phyloP scores from a whole-genome alignment of 805 yeast species.

The Zygosaccharomyces kombuchaensis region DNA sequence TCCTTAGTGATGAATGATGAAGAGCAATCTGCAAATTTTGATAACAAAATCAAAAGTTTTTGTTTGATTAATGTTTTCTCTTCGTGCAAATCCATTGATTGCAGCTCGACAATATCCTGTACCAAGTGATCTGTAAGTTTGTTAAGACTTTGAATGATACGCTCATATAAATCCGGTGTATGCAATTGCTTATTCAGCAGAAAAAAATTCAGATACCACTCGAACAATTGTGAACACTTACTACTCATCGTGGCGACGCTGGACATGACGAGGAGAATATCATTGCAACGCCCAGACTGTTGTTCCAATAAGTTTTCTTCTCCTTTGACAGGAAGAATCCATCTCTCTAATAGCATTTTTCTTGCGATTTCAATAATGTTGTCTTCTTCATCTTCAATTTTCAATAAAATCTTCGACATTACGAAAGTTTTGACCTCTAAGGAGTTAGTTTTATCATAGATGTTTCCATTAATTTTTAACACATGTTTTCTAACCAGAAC shows the following conservation, averaged over 20 bases:
- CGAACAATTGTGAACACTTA: slow-evolving; percentile 43
- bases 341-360: slow-evolving; percentile 35
- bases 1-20: slow-evolving; percentile 56
- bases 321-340: slow-evolving; percentile 31
- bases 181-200: slow-evolving; percentile 36
- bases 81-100: slow-evolving; percentile 30
- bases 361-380: slow-evolving; percentile 43
- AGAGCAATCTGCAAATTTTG: slow-evolving; percentile 51
- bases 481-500: slow-evolving; percentile 61
- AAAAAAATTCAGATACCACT: slow-evolving; percentile 43
- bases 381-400: slow-evolving; percentile 71
- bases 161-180: slow-evolving; percentile 6
- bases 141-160: slow-evolving; percentile 14
- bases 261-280: slow-evolving; percentile 36
- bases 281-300: slow-evolving; percentile 11
- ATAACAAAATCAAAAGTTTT: slow-evolving; percentile 36
- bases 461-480: slow-evolving; percentile 44
- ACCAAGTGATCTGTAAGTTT: slow-evolving; percentile 24
- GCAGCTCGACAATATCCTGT: slow-evolving; percentile 25
- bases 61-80: neutral
- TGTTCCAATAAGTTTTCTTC: slow-evolving; percentile 12
- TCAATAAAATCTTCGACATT: slow-evolving; percentile 47
- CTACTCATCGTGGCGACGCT: slow-evolving; percentile 38
- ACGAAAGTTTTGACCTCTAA: slow-evolving; percentile 38
- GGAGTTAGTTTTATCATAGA: slow-evolving; percentile 41